Base-by-base conservation (phyloP, 371 early-diverging fungal species). In the Mucor plumbeus region DNA sequence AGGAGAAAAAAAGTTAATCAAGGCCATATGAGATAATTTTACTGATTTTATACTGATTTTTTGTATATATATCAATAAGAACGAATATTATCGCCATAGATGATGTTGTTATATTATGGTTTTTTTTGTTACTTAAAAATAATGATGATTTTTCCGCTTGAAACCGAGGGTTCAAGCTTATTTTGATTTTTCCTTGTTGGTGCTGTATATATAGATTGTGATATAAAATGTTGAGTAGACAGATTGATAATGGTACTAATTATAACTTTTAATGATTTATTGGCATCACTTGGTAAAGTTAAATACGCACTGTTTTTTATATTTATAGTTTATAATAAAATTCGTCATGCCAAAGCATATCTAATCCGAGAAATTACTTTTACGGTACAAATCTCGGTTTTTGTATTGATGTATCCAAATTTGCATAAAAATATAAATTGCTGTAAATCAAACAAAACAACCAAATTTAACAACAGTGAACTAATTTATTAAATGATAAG, bases 171-270 rank as follows among this genome's bases (percentile, higher is more conserved):
- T 17, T 44, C 33, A 61, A 61, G 34, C 61, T 61, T 61, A 14
- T 53, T 31, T 53, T 14, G 21, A 31, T 21, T 19, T 38, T 7
- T 38, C 11, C 11, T 8, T 11, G 1, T n/a, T 44, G 44, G 56
- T 15, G 35, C 38, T 41, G 43, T 53, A 33, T 26, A 26, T 26
- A 26, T 26, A 26, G 26, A 14, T 35, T 44, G 33, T 63, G n/a
- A 38, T 68, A 58, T 47, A 43, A 17, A 43, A 43, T 8, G 19
- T 13, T 14, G 10, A 26, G 39, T 50, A 63, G 71, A 36, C 61
- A 40, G 43, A 67, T 71, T 71, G 55, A 1, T 36, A 71, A 71
- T 67, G 71, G 61, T 66, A 66, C 71, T 38, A 54, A 44, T 7
- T 31, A 14, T 21, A 36, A 31, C 15, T 59, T 59, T 59, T 40